Evolutionary conservation across 2,329 filamentous ascomycete genomes (phyloP).

Genomic region (Botrytis byssoidea): DNA sequence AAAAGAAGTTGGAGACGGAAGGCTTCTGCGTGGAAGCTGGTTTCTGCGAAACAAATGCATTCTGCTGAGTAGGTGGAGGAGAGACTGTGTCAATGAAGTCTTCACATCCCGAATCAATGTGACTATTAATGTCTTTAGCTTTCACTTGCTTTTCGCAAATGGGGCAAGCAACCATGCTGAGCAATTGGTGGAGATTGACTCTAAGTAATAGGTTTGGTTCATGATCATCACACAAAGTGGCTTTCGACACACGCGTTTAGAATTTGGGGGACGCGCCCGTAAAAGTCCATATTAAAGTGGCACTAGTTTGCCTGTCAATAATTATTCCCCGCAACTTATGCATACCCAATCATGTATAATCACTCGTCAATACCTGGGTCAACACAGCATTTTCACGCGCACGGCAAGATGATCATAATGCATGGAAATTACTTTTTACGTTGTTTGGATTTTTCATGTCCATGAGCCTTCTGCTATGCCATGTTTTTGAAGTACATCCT

Average conservation of each 20-base stretch:
- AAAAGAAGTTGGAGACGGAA: conserved; percentile 59
- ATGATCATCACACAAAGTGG: neutral
- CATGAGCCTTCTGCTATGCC: conserved; percentile 37
- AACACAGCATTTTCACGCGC: neutral
- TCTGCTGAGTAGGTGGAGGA: conserved; percentile 41
- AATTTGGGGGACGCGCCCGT: conserved; percentile 2
- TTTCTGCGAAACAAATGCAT: conserved; percentile 47
- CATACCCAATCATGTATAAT: neutral
- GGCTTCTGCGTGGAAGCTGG: conserved; percentile 40
- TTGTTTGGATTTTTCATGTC: conserved; percentile 32
- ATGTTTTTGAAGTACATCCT: conserved; percentile 39
- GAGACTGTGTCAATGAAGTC: conserved; percentile 57
- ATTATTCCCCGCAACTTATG: neutral
- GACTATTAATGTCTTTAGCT: conserved; percentile 76
- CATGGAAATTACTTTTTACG: conserved; percentile 21
- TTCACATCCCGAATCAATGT: conserved; percentile 82
- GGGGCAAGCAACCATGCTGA: conserved; percentile 66
- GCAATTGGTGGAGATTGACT: conserved; percentile 5
- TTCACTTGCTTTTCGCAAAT: conserved; percentile 75
- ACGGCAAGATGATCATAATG: conserved; percentile 9
- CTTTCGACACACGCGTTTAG: neutral
- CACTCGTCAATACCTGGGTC: neutral
- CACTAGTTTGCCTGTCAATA: neutral
- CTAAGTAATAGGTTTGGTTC: neutral
- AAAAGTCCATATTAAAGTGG: neutral